These are phyloP conservation scores for Hippophae tibetana DNA, from an alignment of 306 rosid species.

Conservation along the genomic window DNA sequence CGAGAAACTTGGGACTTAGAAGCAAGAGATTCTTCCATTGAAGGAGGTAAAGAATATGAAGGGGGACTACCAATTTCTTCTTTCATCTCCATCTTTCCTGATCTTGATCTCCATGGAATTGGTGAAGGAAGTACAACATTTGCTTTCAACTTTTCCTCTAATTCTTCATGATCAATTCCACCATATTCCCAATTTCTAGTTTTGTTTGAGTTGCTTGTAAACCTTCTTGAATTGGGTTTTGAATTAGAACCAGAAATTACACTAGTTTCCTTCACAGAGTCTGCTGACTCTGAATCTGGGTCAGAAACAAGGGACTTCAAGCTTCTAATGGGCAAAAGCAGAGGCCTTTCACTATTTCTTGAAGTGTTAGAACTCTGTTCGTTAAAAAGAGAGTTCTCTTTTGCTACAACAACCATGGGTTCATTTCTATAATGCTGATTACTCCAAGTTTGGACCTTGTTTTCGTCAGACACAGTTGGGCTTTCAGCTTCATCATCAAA, in stretches of 20 bases:
- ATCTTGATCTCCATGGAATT: constrained; percentile 79
- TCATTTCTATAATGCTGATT: constrained; percentile 53
- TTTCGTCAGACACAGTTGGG: constrained; percentile 30
- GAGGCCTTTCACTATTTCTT: constrained; percentile 36
- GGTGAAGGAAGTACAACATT: constrained; percentile 73
- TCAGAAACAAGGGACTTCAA: constrained; percentile 53
- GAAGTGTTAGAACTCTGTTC: constrained; percentile 15
- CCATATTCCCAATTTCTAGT: constrained; percentile 27
- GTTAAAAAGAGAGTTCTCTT: constrained; percentile 30
- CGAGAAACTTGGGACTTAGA: constrained; percentile 21
- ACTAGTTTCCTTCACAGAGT: constrained; percentile 17
- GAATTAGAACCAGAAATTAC: background rate
- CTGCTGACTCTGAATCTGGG: constrained; percentile 7
- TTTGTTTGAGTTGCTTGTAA: constrained; percentile 28
- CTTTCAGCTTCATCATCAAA: constrained; percentile 57
- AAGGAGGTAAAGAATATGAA: constrained; percentile 6
- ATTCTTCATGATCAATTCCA: constrained; percentile 13
- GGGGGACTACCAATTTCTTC: constrained; percentile 27
- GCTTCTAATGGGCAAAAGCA: constrained; percentile 83
- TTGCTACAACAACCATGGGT: constrained; percentile 52
- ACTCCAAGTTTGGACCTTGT: constrained; percentile 66
- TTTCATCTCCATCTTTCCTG: constrained; percentile 53
- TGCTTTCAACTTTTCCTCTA: constrained; percentile 32
- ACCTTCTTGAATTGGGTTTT: constrained; percentile 30
- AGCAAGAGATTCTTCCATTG: constrained; percentile 29